Evolutionary conservation across 176 grass and related monocot genomes (phyloP), one percentile per base, ranked within the genome.

Genomic region (Lolium rigidum): DNA sequence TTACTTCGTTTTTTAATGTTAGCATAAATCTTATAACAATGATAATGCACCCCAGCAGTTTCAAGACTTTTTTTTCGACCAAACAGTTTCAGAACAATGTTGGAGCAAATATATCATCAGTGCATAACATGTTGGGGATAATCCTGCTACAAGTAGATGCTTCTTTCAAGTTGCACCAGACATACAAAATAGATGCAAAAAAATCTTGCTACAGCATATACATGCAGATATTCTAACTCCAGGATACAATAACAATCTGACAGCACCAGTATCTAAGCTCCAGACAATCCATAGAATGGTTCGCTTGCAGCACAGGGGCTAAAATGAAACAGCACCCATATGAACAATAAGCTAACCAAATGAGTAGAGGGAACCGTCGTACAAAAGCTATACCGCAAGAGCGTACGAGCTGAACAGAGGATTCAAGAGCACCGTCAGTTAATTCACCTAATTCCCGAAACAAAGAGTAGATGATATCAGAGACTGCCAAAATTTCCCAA

Each of bases 391-490:
- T 17, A 8, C 49, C 21, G 0, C 51, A 69, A 1, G 76, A n/a
- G 18, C 10, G 39, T 12, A 52, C 56, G 6, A 85, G 31, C 47
- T 44, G 22, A 56, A 0, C 38, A 21, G 67, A 57, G 38, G n/a
- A 74, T 43, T 64, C 22, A 57, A 21, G 18, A 60, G 4, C 51
- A 39, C n/a, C 31, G 46, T 46, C 63, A 64, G 79, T 37, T 46
- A 49, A 65, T 22, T 74, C 74, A 83, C 57, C 80, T 77, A 0
- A 22, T 20, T 65, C 62, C 51, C 0, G 49, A 9, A 22, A 62
- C 59, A 62, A 9, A 49, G 13, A 56, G 10, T 11, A 28, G 58
- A 59, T 44, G 49, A 82, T 58, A 76, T 87, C 75, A 84, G 80
- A 49, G 5, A 57, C 67, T 56, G 49, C 70, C 87, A 86, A 89